Evolutionary conservation across 495 filamentous ascomycete species (phyloP), one percentile per base, ranked within the genome.

Genomic region (Tetracladium marchalianum): DNA sequence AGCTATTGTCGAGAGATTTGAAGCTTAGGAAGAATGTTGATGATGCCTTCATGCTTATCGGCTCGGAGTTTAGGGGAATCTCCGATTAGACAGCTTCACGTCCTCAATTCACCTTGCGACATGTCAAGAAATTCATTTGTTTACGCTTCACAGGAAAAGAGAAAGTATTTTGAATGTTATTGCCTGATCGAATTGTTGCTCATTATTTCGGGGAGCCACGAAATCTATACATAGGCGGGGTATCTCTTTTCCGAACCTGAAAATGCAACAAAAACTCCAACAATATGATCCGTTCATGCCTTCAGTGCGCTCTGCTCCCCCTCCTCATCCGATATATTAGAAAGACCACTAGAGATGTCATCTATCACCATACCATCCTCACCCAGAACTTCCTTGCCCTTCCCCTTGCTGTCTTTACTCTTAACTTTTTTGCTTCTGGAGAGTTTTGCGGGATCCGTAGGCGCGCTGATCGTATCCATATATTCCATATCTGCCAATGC

Each of bases 401-500:
- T 58, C 0, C 41, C 41, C 44, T 57, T 62, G 52, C 64, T 61
- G 15, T 52, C 52, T 54, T 65, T 65, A 15, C 55, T 51, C 39
- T 55, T 56, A 42, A 43, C 47, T 34, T 73, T 71, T 47, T 80
- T 76, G 46, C 71, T 72, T 41, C 76, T 55, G 5, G 39, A 37
- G n/a, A 51, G 16, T 27, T 44, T 54, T 17, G 36, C 49, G 16
- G 39, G 41, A 48, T 53, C 54, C 13, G 40, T 68, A 4, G 78
- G 78, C 18, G 74, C 73, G 61, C 78, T 82, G 62, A 85, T 78
- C 36, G 63, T 63, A 63, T 85, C 82, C 32, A 85, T 59, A 61
- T 80, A 84, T 35, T 78, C 65, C 41, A 71, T 70, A 49, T 71
- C 67, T 24, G 69, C 67, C 51, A 84, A 75, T 0, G 62, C 61